phyloP scores from a whole-genome alignment of 2,329 filamentous ascomycete species.

The Fusarium lateritium region DNA sequence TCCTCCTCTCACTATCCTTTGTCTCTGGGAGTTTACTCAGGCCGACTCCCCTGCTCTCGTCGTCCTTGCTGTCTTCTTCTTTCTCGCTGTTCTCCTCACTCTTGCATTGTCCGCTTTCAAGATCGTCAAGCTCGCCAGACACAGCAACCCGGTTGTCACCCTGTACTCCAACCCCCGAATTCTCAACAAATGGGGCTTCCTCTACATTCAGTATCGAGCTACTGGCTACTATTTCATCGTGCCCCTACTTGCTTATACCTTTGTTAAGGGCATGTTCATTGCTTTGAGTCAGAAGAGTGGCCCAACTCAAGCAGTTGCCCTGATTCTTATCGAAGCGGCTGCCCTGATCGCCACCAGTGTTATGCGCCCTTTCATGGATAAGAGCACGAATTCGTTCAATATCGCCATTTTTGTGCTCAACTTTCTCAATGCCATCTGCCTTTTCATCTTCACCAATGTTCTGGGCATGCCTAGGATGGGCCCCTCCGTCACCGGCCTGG shows the following conservation, averaged over 20 bases:
- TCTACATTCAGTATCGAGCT: conserved; percentile 96
- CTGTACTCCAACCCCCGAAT: conserved; percentile 92
- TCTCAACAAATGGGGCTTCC: conserved; percentile 97
- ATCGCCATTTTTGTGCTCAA: conserved; percentile 92
- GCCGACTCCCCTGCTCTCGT: conserved; percentile 88
- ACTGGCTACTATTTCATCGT: conserved; percentile 96
- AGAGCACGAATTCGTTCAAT: conserved; percentile 97
- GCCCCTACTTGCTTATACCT: conserved; percentile 80
- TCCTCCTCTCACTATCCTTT: conserved; percentile 90
- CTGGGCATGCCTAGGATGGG: conserved; percentile 88
- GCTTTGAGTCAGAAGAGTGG: conserved; percentile 81
- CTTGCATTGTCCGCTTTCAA: conserved; percentile 89
- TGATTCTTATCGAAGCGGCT: conserved; percentile 85
- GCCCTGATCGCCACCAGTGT: conserved; percentile 84
- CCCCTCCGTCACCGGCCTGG: conserved; percentile 87
- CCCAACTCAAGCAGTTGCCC: conserved; percentile 83
- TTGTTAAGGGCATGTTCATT: conserved; percentile 91
- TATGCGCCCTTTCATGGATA: conserved; percentile 96
- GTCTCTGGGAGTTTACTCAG: conserved; percentile 92
- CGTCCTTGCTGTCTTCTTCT: conserved; percentile 89
- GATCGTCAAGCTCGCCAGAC: conserved; percentile 91
- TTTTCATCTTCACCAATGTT: conserved; percentile 88
- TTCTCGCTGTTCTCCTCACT: conserved; percentile 82
- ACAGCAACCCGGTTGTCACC: conserved; percentile 96
- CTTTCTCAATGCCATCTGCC: conserved; percentile 90